phyloP scores from a whole-genome alignment of 2,329 filamentous ascomycete genomes.

The Colletotrichum plurivorum region DNA sequence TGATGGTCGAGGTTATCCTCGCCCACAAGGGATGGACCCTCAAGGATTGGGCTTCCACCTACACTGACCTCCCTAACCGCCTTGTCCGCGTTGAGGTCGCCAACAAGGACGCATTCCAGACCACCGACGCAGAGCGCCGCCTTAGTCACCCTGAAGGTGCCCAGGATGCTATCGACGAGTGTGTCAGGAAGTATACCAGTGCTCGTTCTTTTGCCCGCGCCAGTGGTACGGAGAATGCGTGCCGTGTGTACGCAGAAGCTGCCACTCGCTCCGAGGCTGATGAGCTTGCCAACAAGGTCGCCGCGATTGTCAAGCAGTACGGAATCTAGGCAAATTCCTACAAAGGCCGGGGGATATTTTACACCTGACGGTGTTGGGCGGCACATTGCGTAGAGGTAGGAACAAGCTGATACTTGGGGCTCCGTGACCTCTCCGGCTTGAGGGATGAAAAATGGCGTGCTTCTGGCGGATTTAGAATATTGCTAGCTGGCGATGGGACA shows the following conservation, averaged over 20 bases:
- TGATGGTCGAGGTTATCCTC: conserved; percentile 95
- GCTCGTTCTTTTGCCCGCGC: conserved; percentile 93
- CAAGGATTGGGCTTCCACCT: conserved; percentile 92
- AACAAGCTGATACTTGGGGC: too few relatives aligned
- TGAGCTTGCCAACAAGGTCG: conserved; percentile 88
- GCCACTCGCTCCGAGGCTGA: conserved; percentile 91
- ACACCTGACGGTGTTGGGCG: too few relatives aligned
- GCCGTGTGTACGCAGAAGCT: conserved; percentile 96
- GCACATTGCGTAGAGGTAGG: too few relatives aligned
- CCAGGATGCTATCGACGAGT: conserved; percentile 88
- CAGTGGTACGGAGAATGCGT: conserved; percentile 95
- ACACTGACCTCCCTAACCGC: conserved; percentile 93
- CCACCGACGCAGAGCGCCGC: conserved; percentile 91
- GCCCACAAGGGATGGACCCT: conserved; percentile 94
- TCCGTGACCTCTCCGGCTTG: too few relatives aligned
- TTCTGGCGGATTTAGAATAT: too few relatives aligned
- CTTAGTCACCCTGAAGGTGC: conserved; percentile 84
- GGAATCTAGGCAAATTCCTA: conserved; percentile 46
- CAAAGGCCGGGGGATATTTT: too few relatives aligned
- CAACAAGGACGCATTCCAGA: conserved; percentile 90
- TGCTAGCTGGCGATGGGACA: too few relatives aligned
- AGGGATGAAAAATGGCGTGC: too few relatives aligned
- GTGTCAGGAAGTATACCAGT: conserved; percentile 91
- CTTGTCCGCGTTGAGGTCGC: conserved; percentile 93
- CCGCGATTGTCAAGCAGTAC: conserved; percentile 78